Evolutionary conservation across 306 rosid species (phyloP).

Genomic region (Clitoria ternatea): DNA sequence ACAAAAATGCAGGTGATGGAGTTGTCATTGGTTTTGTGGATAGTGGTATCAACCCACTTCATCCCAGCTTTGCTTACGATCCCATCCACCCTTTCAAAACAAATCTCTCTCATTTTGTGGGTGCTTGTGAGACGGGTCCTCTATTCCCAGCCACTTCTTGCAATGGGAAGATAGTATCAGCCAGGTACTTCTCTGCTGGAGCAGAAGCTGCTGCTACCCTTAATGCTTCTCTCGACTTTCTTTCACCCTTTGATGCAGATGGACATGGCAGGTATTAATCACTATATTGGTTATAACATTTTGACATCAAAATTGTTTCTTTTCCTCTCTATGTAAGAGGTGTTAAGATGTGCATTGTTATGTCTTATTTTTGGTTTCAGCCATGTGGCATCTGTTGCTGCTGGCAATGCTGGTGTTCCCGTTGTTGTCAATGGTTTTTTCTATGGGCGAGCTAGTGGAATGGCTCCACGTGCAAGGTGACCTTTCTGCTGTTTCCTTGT

Average conservation of each 20-base stretch:
- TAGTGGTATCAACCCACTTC: slow-evolving; percentile 69
- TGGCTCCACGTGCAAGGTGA: slow-evolving; percentile 85
- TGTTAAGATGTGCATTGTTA: not conserved
- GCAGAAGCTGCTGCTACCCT: slow-evolving; percentile 57
- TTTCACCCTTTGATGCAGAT: slow-evolving; percentile 76
- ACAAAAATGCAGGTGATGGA: slow-evolving; percentile 55
- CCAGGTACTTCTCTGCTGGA: slow-evolving; percentile 76
- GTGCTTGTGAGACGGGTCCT: slow-evolving; percentile 63
- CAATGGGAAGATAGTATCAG: slow-evolving; percentile 69
- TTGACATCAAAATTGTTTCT: not conserved
- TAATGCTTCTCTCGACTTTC: slow-evolving; percentile 65
- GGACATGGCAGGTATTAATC: slow-evolving; percentile 84
- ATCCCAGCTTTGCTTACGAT: slow-evolving; percentile 66
- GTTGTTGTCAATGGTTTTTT: slow-evolving; percentile 61
- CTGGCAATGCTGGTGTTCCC: slow-evolving; percentile 81
- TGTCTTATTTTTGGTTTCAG: slow-evolving; percentile 34
- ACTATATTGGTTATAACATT: not conserved
- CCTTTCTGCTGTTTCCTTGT: not conserved
- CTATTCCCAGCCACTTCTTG: slow-evolving; percentile 51
- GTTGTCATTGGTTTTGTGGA: slow-evolving; percentile 77
- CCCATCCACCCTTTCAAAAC: slow-evolving; percentile 37
- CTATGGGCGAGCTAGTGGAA: slow-evolving; percentile 77
- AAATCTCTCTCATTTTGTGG: slow-evolving; percentile 41
- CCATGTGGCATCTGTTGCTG: slow-evolving; percentile 82
- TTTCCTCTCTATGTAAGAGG: not conserved